Evolutionary conservation across 805 yeast genomes (phyloP), one percentile per base, ranked within the genome.

Genomic region (Priceomyces haplophilus): DNA sequence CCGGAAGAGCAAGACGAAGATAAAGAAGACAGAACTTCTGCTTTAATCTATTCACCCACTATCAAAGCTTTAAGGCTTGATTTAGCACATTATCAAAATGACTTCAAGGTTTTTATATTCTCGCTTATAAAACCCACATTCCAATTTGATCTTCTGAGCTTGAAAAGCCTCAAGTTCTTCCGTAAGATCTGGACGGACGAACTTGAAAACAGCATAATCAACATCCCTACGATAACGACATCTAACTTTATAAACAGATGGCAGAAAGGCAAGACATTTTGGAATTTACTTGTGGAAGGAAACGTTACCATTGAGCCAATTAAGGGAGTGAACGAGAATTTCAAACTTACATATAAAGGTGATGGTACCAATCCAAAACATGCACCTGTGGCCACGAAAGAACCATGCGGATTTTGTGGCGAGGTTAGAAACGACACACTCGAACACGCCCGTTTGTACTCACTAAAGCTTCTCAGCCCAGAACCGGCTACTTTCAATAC

Each of bases 291-390:
- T 48, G 76, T 85, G 24, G 97, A 89, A 40, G 95, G 95, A 3
- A 74, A 84, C 34, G 88, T 88, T 4, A 73, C 80, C 3, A 82
- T 91, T 31, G 96, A 89, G 62, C 99, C 99, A 0, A 77, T 90
- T 7, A 79, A 88, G 40, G 90, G 91, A 0, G 75, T 84, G 32
- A 89, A 90, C 54, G 95, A 86, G 60, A 77, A 79, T 1, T 84
- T 83, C 65, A 79, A 81, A 52, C 52, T 69, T 27, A 55, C 67
- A 1, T 67, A 69, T 42, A 53, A 52, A 27, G 57, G 55, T 7
- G 45, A 42, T 3, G 43, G 42, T 4, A 16, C 23, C 15, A 19
- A 19, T 8, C 24, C 39, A 20, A 39, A 50, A 34, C 47, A 48
- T 37, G 45, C 52, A 38, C 83, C 95, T 0, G 81, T 85, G 13